Evolutionary conservation across 139 green algal species (phyloP), one percentile per base, ranked within the genome.

Genomic region (Helicosporidium sp.): DNA sequence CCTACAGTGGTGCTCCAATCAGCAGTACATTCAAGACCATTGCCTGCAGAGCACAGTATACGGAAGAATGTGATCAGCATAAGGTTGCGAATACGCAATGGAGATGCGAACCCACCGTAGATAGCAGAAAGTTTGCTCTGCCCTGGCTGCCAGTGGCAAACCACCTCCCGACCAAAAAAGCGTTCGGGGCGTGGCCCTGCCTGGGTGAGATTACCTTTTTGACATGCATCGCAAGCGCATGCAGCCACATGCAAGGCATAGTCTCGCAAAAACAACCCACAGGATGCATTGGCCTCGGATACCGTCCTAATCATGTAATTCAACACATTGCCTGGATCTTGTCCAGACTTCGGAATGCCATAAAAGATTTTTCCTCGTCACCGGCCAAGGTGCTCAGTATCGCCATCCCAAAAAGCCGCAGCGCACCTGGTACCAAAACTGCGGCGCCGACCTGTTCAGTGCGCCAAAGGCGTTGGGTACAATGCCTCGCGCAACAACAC

Each of bases 261-360:
- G n/a, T n/a, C n/a, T n/a, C n/a, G n/a, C n/a, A n/a, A n/a, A n/a
- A n/a, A n/a, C n/a, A n/a, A n/a, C n/a, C n/a, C n/a, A n/a, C n/a
- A 37, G 31, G 13, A 51, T 5, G 39, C 16, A 0, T n/a, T 26
- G 41, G 56, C 57, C 44, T 65, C 57, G 44, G 57, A 65, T 65
- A 65, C 57, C 57, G 57, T 65, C 57, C 57, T 65, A 59, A 58
- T 26, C 6, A 7, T 31, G 52, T 55, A 15, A 17, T 26, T 48
- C 37, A 24, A 41, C 39, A 53, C 53, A 22, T 51, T 40, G 34
- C 35, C 48, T 26, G 54, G 46, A 24, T 16, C 31, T 37, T 41
- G 31, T 10, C 31, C 31, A 13, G 31, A 13, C 31, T 37, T 37
- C 13, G 10, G 10, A 13, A 37, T 37, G 31, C 31, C 31, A 13